Conservation (phyloP, 768 basidiomycete species). For the Boletus rubescentipes region DNA sequence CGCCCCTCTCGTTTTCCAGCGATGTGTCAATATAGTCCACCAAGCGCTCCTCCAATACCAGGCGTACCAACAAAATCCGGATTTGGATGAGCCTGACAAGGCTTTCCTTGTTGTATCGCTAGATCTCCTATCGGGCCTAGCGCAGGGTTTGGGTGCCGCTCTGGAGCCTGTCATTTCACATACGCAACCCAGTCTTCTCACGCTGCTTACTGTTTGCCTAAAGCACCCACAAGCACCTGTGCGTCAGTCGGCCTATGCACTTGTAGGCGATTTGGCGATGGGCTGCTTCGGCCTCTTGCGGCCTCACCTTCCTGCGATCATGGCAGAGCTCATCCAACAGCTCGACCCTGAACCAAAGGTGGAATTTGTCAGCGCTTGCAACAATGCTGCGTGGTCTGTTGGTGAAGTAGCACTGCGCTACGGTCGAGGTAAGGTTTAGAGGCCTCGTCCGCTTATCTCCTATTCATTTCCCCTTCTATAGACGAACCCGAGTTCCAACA, state of each 20-base stretch:
- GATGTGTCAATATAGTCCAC: constrained; percentile 86
- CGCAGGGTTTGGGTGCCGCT: constrained; percentile 84
- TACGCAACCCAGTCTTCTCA: constrained; percentile 75
- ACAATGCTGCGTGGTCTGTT: constrained; percentile 99
- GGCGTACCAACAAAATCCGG: constrained; percentile 82
- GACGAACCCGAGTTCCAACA: constrained; percentile 87
- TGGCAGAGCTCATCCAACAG: constrained; percentile 85
- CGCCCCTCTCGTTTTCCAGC: constrained; percentile 87
- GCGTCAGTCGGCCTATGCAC: constrained; percentile 95
- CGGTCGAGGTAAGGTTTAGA: constrained; percentile 56
- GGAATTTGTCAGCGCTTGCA: constrained; percentile 95
- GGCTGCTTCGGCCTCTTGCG: constrained; percentile 86
- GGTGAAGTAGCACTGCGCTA: constrained; percentile 96
- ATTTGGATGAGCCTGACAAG: constrained; percentile 92
- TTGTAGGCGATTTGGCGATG: constrained; percentile 97
- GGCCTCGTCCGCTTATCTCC: not conserved
- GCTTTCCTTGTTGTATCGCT: constrained; percentile 97
- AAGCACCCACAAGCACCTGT: constrained; percentile 96
- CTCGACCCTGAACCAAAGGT: constrained; percentile 91
- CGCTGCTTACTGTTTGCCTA: constrained; percentile 82
- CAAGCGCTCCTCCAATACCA: constrained; percentile 82
- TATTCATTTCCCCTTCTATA: constrained; percentile 27
- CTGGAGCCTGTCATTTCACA: constrained; percentile 71
- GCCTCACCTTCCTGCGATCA: constrained; percentile 83
- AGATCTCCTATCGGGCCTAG: constrained; percentile 94